Conservation (phyloP, 768 basidiomycete genomes). For the Lactifluus echinatus region DNA sequence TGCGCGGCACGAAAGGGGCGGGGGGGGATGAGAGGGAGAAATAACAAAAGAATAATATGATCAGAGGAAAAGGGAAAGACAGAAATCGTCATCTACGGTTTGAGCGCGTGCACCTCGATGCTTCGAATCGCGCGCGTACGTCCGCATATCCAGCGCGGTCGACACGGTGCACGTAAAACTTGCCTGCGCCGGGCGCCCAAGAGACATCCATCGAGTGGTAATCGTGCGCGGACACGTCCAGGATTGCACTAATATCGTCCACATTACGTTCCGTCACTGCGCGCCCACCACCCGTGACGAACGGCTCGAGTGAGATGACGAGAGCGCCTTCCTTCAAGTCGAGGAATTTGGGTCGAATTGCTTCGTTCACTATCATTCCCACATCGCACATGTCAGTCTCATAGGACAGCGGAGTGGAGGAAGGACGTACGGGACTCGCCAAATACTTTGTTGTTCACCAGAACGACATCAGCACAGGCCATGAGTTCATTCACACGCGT, state of each 20-base stretch:
- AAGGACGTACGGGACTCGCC: constrained; percentile 56
- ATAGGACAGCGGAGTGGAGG: neutral
- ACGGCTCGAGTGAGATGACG: constrained; percentile 83
- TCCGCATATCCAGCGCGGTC: constrained; percentile 55
- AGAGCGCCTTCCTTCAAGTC: constrained; percentile 91
- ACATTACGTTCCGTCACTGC: constrained; percentile 74
- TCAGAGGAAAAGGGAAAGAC: neutral
- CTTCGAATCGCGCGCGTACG: constrained; percentile 19
- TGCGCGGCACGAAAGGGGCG: neutral
- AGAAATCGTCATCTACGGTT: constrained; percentile 5
- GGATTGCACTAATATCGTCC: constrained; percentile 74
- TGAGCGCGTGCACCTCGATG: constrained; percentile 15
- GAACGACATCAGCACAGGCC: constrained; percentile 77
- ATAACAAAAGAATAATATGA: neutral
- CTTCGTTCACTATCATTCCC: constrained; percentile 63
- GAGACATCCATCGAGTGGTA: constrained; percentile 45
- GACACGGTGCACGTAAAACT: constrained; percentile 69
- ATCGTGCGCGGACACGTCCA: constrained; percentile 41
- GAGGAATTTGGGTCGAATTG: constrained; percentile 79
- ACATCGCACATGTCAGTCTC: constrained; percentile 4
- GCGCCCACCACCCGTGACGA: constrained; percentile 62
- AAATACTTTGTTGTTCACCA: constrained; percentile 87
- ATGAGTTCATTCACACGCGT: constrained; percentile 60
- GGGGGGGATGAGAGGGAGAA: neutral
- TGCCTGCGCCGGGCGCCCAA: constrained; percentile 66